phyloP scores from a whole-genome alignment of 257 asterid genomes.

The Anisodus acutangulus region DNA sequence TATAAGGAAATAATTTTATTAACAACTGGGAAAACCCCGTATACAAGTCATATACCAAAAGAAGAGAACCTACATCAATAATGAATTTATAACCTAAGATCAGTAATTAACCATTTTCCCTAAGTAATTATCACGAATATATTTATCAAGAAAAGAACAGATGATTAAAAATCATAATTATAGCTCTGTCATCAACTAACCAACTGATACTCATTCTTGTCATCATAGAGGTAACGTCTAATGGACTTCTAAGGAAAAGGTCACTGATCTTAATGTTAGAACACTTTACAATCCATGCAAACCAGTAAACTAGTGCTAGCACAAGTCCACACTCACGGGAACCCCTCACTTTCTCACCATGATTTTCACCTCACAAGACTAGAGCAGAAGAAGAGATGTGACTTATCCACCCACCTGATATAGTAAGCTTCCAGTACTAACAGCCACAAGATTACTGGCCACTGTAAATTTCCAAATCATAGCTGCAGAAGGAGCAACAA shows the following conservation, averaged over 20 bases:
- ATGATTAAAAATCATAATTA: neutral
- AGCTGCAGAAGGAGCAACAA: conserved; percentile 57
- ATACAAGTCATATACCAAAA: no score
- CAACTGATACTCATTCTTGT: conserved; percentile 16
- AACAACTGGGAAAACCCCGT: no score
- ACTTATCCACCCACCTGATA: conserved; percentile 69
- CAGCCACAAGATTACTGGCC: conserved; percentile 86
- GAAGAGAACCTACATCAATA: no score
- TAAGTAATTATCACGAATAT: neutral
- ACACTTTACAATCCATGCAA: neutral
- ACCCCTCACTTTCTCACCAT: neutral
- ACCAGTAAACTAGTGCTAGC: neutral
- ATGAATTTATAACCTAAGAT: neutral
- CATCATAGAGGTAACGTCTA: neutral
- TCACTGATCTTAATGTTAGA: conserved; percentile 2
- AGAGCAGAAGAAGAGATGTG: neutral
- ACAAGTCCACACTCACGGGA: neutral
- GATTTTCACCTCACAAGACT: conserved; percentile 20
- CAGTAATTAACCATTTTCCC: conserved; percentile 14
- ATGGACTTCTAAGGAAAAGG: conserved; percentile 4
- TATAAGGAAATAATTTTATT: no score
- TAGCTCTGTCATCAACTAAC: conserved; percentile 15
- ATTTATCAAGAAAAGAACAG: neutral
- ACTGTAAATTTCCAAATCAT: conserved; percentile 95
- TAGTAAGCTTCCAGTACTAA: conserved; percentile 91